Evolutionary conservation across 495 filamentous ascomycete species (phyloP).

Genomic region (Aspergillus conjunctus): DNA sequence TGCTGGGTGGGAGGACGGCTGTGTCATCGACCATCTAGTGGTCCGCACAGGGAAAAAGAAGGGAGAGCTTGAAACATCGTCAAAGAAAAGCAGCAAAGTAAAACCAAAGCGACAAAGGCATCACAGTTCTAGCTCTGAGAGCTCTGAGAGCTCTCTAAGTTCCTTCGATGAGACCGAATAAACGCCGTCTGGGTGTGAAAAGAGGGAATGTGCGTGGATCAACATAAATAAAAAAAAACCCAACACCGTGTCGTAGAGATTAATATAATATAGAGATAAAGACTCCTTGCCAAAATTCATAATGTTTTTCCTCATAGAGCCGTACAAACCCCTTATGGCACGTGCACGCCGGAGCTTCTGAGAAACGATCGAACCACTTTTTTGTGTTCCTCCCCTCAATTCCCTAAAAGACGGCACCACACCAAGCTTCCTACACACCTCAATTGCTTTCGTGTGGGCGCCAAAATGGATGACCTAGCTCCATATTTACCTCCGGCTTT

Average conservation of each 20-base stretch:
- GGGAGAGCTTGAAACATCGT: conserved; percentile 17
- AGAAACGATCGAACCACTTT: conserved; percentile 31
- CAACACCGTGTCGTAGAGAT: too few relatives aligned
- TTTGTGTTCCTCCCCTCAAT: conserved; percentile 4
- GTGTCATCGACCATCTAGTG: conserved; percentile 55
- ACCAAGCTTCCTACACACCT: conserved; percentile 15
- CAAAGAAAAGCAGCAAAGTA: conserved; percentile 5
- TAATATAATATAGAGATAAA: too few relatives aligned
- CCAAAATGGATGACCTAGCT: conserved; percentile 37
- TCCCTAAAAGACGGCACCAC: conserved; percentile 15
- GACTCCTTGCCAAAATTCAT: too few relatives aligned
- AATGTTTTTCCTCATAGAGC: not conserved
- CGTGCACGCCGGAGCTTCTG: conserved; percentile 24
- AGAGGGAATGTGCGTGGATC: too few relatives aligned
- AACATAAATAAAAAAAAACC: too few relatives aligned
- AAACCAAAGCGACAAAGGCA: not conserved
- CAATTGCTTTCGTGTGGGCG: conserved; percentile 16
- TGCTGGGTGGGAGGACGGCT: conserved; percentile 50
- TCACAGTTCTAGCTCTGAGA: not conserved
- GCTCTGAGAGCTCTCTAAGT: not conserved
- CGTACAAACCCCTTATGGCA: conserved; percentile 4
- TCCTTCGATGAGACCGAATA: too few relatives aligned
- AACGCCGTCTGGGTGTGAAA: too few relatives aligned
- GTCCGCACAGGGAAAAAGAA: conserved; percentile 48
- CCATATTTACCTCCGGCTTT: conserved; percentile 32